Evolutionary conservation across 768 basidiomycete genomes (phyloP).

Genomic region (Atractiella rhizophila): DNA sequence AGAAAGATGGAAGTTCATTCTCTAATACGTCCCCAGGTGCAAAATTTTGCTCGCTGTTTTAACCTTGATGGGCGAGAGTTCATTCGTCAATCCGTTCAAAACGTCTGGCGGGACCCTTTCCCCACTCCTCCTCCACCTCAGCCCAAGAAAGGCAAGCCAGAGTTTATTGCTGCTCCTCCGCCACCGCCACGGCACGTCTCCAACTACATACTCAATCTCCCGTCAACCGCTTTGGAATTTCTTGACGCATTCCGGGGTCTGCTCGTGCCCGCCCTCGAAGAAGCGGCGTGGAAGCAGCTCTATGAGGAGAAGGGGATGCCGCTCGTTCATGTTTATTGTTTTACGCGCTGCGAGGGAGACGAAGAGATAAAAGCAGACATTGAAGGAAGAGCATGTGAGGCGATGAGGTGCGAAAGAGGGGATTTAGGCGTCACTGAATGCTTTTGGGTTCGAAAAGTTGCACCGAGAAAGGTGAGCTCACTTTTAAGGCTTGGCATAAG

Average conservation of each 20-base stretch:
- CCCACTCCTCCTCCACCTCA: slow-evolving; percentile 17
- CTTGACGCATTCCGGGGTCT: slow-evolving; percentile 60
- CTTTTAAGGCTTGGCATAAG: neutral
- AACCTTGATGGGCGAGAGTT: slow-evolving; percentile 73
- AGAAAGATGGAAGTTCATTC: slow-evolving; percentile 2
- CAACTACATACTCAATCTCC: slow-evolving; percentile 96
- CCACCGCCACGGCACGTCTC: slow-evolving; percentile 34
- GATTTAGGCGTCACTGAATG: slow-evolving; percentile 18
- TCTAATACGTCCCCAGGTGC: slow-evolving; percentile 36
- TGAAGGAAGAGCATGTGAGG: no score
- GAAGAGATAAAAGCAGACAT: slow-evolving; percentile 55
- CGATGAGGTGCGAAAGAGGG: no score
- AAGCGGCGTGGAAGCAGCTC: slow-evolving; percentile 26
- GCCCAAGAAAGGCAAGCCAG: slow-evolving; percentile 1
- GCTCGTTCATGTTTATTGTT: slow-evolving; percentile 85
- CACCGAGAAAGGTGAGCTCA: slow-evolving; percentile 6
- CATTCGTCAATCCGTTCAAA: slow-evolving; percentile 35
- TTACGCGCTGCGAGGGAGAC: slow-evolving; percentile 64
- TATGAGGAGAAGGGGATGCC: slow-evolving; percentile 38
- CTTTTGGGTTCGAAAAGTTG: neutral
- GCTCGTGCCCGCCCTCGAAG: slow-evolving; percentile 15
- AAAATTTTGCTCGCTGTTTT: slow-evolving; percentile 38
- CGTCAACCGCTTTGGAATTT: slow-evolving; percentile 70
- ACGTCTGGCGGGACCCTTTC: slow-evolving; percentile 41
- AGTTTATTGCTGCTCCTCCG: neutral